phyloP scores from a whole-genome alignment of 1,139 yeast species.

The Saccharomyces hybrid region DNA sequence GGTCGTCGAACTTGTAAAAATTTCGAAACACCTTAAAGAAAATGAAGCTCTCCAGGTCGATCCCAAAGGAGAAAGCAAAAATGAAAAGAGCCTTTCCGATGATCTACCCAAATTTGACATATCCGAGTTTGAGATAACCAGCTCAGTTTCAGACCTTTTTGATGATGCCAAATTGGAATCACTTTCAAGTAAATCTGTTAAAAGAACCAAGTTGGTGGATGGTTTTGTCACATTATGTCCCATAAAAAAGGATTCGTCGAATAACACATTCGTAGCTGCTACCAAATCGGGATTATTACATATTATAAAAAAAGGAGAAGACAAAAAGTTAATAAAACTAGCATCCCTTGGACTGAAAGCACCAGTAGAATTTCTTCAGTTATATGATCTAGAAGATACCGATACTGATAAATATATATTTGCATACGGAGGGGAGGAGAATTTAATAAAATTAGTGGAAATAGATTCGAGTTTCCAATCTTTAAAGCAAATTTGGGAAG shows the following conservation, averaged over 20 bases:
- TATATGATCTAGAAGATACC: conserved; percentile 37
- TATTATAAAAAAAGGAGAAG: conserved; percentile 32
- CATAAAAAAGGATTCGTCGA: conserved; percentile 10
- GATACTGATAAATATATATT: conserved; percentile 37
- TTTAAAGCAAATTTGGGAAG: conserved; percentile 41
- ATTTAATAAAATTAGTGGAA: conserved; percentile 49
- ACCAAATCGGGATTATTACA: conserved; percentile 47
- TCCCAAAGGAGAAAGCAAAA: conserved; percentile 1
- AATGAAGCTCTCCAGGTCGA: conserved; percentile 1
- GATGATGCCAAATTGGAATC: conserved; percentile 21
- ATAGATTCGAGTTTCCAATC: conserved; percentile 29
- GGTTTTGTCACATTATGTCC: conserved; percentile 22
- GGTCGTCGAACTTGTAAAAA: conserved; percentile 20
- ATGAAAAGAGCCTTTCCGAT: conserved; percentile 10
- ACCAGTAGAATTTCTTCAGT: conserved; percentile 42
- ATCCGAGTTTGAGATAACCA: conserved; percentile 11
- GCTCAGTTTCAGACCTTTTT: conserved; percentile 15
- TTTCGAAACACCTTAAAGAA: conserved; percentile 4
- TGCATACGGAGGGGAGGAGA: conserved; percentile 73
- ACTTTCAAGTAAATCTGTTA: conserved; percentile 20
- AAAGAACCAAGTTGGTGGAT: conserved; percentile 25
- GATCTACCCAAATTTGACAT: conserved; percentile 15
- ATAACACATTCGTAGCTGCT: conserved; percentile 30
- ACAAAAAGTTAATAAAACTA: conserved; percentile 12
- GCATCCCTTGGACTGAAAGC: conserved; percentile 31